Percentiles rank a stretch among this genome's conserved stretches.
Conservation (phyloP, 441 rosid species). For the Viola pubescens region DNA sequence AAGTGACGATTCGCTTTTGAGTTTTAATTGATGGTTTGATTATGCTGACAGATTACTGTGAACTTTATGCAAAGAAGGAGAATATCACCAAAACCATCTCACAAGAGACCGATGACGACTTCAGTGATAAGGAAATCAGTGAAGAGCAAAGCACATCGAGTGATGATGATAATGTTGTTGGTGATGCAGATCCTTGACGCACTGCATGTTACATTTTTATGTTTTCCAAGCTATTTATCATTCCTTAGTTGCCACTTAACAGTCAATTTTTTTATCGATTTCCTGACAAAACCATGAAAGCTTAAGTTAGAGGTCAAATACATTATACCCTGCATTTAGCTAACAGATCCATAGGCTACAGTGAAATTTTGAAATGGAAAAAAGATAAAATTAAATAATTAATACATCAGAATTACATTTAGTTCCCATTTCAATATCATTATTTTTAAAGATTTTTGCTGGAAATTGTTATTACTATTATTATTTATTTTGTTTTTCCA, state of each 20-base stretch:
- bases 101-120: slow-evolving; percentile 27
- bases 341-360: background rate
- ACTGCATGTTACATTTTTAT: background rate
- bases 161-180: slow-evolving; percentile 35
- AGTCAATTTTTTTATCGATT: no score
- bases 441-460: no score
- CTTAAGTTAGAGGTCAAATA: slow-evolving; percentile 12
- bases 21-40: slow-evolving; percentile 2
- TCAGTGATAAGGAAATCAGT: slow-evolving; percentile 30
- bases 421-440: no score
- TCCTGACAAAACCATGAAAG: background rate
- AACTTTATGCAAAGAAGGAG: slow-evolving; percentile 42
- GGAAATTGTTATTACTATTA: no score
- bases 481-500: no score
- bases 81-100: slow-evolving; percentile 19
- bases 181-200: slow-evolving; percentile 36
- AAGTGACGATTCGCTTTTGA: no score
- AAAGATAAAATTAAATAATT: background rate
- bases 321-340: slow-evolving; percentile 4
- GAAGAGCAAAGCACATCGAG: slow-evolving; percentile 31
- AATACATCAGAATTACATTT: no score
- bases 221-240: background rate
- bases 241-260: background rate
- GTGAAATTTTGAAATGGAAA: background rate
- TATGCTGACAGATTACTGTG: slow-evolving; percentile 36